Evolutionary conservation across 2,329 filamentous ascomycete species (phyloP), one percentile per base, ranked within the genome.

Genomic region (Celoporthe dispersa): DNA sequence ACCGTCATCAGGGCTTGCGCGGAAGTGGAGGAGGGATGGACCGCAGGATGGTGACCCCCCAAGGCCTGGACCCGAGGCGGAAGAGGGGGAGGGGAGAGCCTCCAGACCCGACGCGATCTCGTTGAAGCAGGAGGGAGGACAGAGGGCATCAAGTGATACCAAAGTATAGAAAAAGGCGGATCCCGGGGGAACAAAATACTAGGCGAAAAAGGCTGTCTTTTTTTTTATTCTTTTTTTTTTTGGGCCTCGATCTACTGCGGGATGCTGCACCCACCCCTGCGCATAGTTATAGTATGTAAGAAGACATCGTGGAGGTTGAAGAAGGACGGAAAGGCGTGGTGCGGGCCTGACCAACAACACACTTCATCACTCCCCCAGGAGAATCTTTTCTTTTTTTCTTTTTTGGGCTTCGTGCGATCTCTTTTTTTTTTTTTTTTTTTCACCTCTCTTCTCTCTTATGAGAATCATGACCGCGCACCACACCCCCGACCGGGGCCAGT

Each of bases 91-190:
- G 6, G 31, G 59, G 11, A 59, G 51, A 59, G 25, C 35, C 37
- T 35, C 37, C 37, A 68, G 66, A 44, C 25, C 37, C 37, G 59
- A 65, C 25, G 57, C 61, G 48, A 31, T 22, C 31, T 33, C 37
- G 25, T n/a, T 11, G 16, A 31, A 22, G 25, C 16, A 14, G 37
- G 53, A 41, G 14, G 53, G 55, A 25, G 53, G 62, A 57, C 35
- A 35, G 44, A 63, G 28, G 67, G 39, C 67, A 68, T 70, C 62
- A 64, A 66, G 67, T 70, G 69, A 70, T 70, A 70, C 69, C 69
- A 70, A 61, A 66, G 35, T 64, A 68, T 66, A 57, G 53, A 68
- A 68, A 68, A 48, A 66, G 62, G 61, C 57, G 66, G 66, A 57
- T 35, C 51, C 35, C 55, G n/a, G 53, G 51, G 61, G 14, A 31